phyloP scores from a whole-genome alignment of 345 rosid genomes.

The Dipteronia dyeriana region DNA sequence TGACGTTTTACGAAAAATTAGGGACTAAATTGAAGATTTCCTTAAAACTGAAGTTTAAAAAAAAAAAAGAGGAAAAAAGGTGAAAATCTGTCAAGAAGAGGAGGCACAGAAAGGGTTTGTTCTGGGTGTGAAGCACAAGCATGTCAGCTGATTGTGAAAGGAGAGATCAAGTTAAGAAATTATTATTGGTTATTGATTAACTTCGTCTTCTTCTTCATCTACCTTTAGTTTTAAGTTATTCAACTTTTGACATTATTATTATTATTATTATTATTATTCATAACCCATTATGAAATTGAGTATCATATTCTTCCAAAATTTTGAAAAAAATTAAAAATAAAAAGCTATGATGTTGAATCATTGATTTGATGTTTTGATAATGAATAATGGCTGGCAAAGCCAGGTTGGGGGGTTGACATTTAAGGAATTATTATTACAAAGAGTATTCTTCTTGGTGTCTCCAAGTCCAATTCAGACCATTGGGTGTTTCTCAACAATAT shows the following conservation, averaged over 20 bases:
- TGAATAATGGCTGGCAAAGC: neutral
- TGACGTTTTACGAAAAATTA: no score
- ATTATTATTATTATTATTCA: slow-evolving; percentile 1
- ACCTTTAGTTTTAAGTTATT: slow-evolving; percentile 5
- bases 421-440: neutral
- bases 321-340: neutral
- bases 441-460: neutral
- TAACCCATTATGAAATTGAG: neutral
- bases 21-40: no score
- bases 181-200: neutral
- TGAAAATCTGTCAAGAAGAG: no score
- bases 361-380: neutral
- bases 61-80: no score
- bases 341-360: slow-evolving; percentile 6
- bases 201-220: neutral
- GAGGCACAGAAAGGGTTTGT: no score
- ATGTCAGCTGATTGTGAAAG: neutral
- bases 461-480: neutral
- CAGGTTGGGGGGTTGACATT: neutral
- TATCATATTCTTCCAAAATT: neutral
- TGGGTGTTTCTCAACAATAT: no score
- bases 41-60: no score
- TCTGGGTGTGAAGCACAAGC: no score
- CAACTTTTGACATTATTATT: slow-evolving; percentile 9
- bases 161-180: neutral